Evolutionary conservation across 2,329 filamentous ascomycete species (phyloP).

Genomic region (Colletotrichum noveboracense): DNA sequence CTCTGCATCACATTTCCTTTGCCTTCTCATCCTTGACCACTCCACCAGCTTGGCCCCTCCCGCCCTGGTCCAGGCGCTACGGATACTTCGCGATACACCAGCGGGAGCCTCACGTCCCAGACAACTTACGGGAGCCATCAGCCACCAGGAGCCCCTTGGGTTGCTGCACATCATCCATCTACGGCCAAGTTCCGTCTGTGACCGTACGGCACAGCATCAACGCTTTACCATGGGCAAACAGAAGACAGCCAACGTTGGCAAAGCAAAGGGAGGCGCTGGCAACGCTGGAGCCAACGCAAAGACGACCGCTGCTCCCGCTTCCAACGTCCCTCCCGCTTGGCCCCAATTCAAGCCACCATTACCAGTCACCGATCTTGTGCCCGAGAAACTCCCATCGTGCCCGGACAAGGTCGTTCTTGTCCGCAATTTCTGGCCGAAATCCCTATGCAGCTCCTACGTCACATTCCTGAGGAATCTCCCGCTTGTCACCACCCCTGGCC

Average conservation of each 20-base stretch:
- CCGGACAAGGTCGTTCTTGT: slow-evolving; percentile 74
- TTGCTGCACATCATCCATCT: slow-evolving; percentile 6
- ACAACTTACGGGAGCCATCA: slow-evolving; percentile 7
- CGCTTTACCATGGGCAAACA: slow-evolving; percentile 25
- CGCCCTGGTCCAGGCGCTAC: not conserved
- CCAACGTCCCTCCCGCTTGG: slow-evolving; percentile 59
- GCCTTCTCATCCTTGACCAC: not conserved
- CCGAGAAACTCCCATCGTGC: slow-evolving; percentile 56
- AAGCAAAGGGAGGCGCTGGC: slow-evolving; percentile 3
- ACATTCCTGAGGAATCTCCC: slow-evolving; percentile 73
- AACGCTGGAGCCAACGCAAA: slow-evolving; percentile 11
- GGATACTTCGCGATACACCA: not conserved
- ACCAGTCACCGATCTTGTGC: slow-evolving; percentile 66
- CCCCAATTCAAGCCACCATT: slow-evolving; percentile 73
- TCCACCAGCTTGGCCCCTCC: not conserved
- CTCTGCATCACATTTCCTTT: not conserved
- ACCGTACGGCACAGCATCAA: slow-evolving; percentile 7
- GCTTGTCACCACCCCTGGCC: slow-evolving; percentile 77
- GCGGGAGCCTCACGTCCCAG: slow-evolving; percentile 15
- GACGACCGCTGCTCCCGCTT: slow-evolving; percentile 3
- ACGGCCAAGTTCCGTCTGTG: not conserved
- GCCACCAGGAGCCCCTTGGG: slow-evolving; percentile 1
- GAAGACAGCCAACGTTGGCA: slow-evolving; percentile 12
- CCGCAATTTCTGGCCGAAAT: slow-evolving; percentile 75
- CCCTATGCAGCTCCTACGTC: slow-evolving; percentile 78